A percentile compares a stretch with the other conserved stretches of the same genome.
phyloP scores from a whole-genome alignment of 1,284 basidiomycete genomes.

The Clitocybe nebularis region DNA sequence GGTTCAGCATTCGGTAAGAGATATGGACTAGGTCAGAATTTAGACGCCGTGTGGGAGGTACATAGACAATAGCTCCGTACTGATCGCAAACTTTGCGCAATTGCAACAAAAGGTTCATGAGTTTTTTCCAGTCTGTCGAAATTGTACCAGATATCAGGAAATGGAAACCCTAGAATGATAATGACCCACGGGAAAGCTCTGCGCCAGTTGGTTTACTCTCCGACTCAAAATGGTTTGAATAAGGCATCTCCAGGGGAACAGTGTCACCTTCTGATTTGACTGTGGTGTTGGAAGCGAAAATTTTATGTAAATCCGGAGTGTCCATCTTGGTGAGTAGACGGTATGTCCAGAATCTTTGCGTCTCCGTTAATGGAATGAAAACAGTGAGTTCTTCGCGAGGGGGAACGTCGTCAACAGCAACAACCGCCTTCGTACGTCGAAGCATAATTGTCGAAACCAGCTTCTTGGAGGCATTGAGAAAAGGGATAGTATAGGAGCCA shows the following conservation, averaged over 20 bases:
- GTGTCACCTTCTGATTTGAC: too few relatives aligned
- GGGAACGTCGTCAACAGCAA: conserved; percentile 48
- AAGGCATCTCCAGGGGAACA: too few relatives aligned
- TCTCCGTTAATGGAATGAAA: conserved; percentile 53
- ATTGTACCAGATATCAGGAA: conserved; percentile 3
- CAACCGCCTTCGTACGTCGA: conserved; percentile 52
- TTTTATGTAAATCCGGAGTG: conserved; percentile 39
- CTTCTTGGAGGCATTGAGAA: conserved; percentile 44
- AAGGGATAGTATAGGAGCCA: conserved; percentile 46
- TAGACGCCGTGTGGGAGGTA: background rate
- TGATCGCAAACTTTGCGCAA: conserved; percentile 56
- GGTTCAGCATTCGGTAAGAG: conserved; percentile 48
- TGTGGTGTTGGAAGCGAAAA: too few relatives aligned
- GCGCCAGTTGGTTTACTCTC: too few relatives aligned
- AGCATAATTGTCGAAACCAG: conserved; percentile 54
- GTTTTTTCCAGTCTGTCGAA: conserved; percentile 42
- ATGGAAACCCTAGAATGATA: conserved; percentile 1
- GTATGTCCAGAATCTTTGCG: conserved; percentile 61
- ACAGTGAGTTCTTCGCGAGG: conserved; percentile 54
- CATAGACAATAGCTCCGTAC: conserved; percentile 25
- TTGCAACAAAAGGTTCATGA: conserved; percentile 60
- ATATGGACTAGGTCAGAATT: conserved; percentile 40
- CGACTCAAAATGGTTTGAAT: too few relatives aligned
- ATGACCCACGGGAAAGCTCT: conserved; percentile 14
- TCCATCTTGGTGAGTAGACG: conserved; percentile 51